phyloP scores from a whole-genome alignment of 148 eudicot species.

The Oxyria digyna region DNA sequence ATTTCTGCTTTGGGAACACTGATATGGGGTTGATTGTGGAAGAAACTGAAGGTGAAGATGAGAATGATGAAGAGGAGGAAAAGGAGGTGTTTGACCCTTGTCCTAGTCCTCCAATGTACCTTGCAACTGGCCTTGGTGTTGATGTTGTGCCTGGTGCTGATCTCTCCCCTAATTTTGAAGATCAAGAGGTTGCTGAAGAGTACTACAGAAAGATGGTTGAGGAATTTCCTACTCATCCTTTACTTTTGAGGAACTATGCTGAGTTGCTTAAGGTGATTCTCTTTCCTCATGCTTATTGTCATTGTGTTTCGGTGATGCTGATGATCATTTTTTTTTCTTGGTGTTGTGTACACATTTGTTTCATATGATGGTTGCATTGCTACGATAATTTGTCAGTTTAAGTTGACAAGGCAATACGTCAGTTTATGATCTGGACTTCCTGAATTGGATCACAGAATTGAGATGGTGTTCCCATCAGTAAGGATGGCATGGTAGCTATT shows the following conservation, averaged over 20 bases:
- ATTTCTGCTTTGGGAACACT: conserved; percentile 5
- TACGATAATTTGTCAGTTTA: neutral
- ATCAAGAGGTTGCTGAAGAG: conserved; percentile 18
- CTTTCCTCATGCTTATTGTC: neutral
- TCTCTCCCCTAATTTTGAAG: conserved; percentile 5
- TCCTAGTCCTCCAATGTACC: conserved; percentile 9
- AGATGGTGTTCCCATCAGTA: too few species aligned
- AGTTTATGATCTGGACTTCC: too few species aligned
- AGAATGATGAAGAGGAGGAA: neutral
- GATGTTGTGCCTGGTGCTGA: neutral
- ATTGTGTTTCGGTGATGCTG: neutral
- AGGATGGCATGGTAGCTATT: too few species aligned
- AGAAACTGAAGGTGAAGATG: neutral
- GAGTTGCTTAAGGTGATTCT: conserved; percentile 8
- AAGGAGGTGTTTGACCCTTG: conserved; percentile 1
- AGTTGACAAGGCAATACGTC: neutral
- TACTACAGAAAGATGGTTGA: conserved; percentile 38
- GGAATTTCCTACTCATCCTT: conserved; percentile 34
- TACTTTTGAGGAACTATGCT: conserved; percentile 50
- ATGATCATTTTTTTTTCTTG: neutral
- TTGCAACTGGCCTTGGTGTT: conserved; percentile 8
- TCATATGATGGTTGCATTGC: neutral
- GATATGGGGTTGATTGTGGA: conserved; percentile 9
- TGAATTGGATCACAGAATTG: too few species aligned
- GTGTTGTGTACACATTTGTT: neutral